These are phyloP conservation scores for Lunasporangiospora selenospora DNA, from an alignment of 192 early-diverging fungal genomes.

Conservation along the genomic window DNA sequence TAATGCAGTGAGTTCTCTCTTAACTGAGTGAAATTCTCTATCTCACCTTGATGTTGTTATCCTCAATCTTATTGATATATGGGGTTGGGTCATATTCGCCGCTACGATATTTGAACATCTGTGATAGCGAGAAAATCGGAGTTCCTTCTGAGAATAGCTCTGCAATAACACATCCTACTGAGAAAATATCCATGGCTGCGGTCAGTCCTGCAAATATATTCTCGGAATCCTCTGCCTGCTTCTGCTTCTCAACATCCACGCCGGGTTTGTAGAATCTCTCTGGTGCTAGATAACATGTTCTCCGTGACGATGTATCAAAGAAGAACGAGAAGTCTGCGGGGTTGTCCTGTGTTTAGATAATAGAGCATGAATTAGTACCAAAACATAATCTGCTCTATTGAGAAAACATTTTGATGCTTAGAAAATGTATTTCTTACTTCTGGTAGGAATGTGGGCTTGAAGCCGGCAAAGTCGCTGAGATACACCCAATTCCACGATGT, in stretches of 20 bases:
- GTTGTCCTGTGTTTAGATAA: slow-evolving; percentile 73
- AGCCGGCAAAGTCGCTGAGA: slow-evolving; percentile 86
- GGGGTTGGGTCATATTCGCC: slow-evolving; percentile 75
- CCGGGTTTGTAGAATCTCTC: slow-evolving; percentile 90
- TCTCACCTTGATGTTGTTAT: slow-evolving; percentile 73
- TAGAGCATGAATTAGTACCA: slow-evolving; percentile 1
- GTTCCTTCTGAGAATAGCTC: slow-evolving; percentile 95
- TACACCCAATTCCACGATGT: slow-evolving; percentile 98
- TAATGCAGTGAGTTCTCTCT: no score
- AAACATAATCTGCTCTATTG: not conserved
- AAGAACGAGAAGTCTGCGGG: slow-evolving; percentile 96
- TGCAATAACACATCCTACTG: slow-evolving; percentile 89
- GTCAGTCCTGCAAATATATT: slow-evolving; percentile 57
- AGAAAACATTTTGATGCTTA: not conserved
- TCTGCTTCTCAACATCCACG: slow-evolving; percentile 61
- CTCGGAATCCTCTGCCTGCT: slow-evolving; percentile 24
- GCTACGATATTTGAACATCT: slow-evolving; percentile 87
- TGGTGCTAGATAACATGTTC: slow-evolving; percentile 94
- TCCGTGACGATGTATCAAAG: slow-evolving; percentile 90
- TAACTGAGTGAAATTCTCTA: no score
- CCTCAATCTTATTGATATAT: slow-evolving; percentile 84
- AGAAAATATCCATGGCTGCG: slow-evolving; percentile 95
- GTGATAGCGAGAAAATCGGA: slow-evolving; percentile 90
- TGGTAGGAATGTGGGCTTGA: slow-evolving; percentile 93
- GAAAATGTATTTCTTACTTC: slow-evolving; percentile 58